A percentile compares a stretch with the other conserved stretches of the same genome.
phyloP scores from a whole-genome alignment of 805 yeast species.

The Danielia oregonensis region DNA sequence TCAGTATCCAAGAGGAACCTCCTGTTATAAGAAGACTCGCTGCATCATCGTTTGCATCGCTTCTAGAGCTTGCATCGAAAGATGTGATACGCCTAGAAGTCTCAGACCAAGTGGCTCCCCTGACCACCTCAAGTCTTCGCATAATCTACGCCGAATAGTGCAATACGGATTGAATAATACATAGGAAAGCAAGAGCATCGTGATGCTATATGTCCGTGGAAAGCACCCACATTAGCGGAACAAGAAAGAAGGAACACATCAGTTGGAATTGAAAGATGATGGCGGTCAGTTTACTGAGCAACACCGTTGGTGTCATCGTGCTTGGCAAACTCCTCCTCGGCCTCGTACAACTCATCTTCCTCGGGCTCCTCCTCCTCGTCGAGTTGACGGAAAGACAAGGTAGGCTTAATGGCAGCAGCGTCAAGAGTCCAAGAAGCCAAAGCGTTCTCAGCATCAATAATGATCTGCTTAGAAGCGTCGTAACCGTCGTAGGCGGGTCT shows the following conservation, averaged over 20 bases:
- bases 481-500: slow-evolving; percentile 98
- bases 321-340: slow-evolving; percentile 53
- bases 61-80: slow-evolving; percentile 12
- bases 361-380: slow-evolving; percentile 39
- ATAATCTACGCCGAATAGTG: no score
- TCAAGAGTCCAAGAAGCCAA: slow-evolving; percentile 96
- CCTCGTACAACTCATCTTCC: slow-evolving; percentile 41
- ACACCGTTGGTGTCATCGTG: slow-evolving; percentile 26
- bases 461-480: slow-evolving; percentile 96
- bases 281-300: slow-evolving; percentile 7
- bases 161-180: slow-evolving; percentile 2
- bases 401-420: slow-evolving; percentile 90
- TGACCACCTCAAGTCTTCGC: no score
- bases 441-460: slow-evolving; percentile 94
- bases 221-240: background rate
- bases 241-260: background rate
- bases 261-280: background rate
- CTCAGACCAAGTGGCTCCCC: no score
- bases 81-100: background rate
- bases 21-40: slow-evolving; percentile 9
- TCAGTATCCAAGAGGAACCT: background rate
- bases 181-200: background rate
- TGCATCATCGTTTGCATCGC: slow-evolving; percentile 12
- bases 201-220: background rate
- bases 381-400: slow-evolving; percentile 76